Percentiles rank a stretch among this genome's conserved stretches.
phyloP scores from a whole-genome alignment of 495 filamentous ascomycete species.

The Lasiosphaeria ovina region DNA sequence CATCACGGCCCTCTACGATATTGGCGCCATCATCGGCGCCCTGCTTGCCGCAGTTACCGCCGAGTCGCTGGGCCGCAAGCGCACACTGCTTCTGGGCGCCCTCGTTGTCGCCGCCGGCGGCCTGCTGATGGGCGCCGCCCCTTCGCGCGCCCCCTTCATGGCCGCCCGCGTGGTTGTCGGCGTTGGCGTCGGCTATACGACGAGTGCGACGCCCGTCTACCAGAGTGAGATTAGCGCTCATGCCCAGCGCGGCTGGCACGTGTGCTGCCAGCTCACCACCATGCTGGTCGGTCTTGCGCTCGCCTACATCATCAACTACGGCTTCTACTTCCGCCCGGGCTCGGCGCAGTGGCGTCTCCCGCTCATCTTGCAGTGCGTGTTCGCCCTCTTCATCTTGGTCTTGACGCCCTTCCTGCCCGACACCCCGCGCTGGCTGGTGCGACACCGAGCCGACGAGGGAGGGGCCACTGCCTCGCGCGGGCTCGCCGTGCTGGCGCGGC shows the following conservation, averaged over 20 bases:
- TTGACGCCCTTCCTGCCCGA: constrained; percentile 37
- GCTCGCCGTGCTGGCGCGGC: constrained; percentile 31
- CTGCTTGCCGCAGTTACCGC: constrained; percentile 35
- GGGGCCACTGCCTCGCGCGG: constrained; percentile 23
- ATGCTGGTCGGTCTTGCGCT: constrained; percentile 28
- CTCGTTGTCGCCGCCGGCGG: constrained; percentile 55
- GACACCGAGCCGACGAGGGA: constrained; percentile 16
- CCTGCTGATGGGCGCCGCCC: constrained; percentile 48
- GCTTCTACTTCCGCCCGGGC: constrained; percentile 31
- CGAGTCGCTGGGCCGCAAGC: constrained; percentile 50
- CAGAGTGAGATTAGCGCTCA: constrained; percentile 54
- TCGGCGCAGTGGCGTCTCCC: constrained; percentile 51
- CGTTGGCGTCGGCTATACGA: constrained; percentile 63
- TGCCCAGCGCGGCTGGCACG: constrained; percentile 46
- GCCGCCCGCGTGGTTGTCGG: constrained; percentile 61
- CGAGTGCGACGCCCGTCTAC: constrained; percentile 60
- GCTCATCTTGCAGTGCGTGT: constrained; percentile 49
- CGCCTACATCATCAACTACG: constrained; percentile 44
- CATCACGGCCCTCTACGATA: constrained; percentile 64
- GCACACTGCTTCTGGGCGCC: constrained; percentile 59
- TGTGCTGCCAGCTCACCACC: constrained; percentile 28
- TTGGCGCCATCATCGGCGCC: constrained; percentile 38
- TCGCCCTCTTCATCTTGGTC: constrained; percentile 39
- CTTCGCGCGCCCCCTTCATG: constrained; percentile 32
- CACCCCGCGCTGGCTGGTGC: constrained; percentile 36